These are phyloP conservation scores for Phytophthora rubi DNA, from an alignment of 352 stramenopile genomes.

Conservation along the genomic window DNA sequence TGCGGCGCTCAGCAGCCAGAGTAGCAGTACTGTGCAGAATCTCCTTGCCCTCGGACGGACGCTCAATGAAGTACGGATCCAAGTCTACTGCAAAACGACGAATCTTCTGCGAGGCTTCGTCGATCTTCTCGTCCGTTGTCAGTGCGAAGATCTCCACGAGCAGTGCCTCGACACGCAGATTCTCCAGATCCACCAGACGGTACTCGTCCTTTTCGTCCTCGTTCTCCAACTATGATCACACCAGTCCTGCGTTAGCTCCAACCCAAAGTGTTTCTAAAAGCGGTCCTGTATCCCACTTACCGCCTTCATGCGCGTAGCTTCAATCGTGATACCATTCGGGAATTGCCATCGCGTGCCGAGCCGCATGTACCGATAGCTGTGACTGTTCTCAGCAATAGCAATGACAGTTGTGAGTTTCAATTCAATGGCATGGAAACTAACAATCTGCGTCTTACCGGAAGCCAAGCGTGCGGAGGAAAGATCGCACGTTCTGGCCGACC, in stretches of 20 bases:
- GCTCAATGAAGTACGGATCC: constrained; percentile 87
- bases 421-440: neutral
- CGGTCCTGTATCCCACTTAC: constrained; percentile 39
- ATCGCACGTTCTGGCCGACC: constrained; percentile 80
- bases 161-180: constrained; percentile 82
- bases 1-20: constrained; percentile 77
- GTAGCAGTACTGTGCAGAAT: constrained; percentile 85
- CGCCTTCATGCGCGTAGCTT: constrained; percentile 87
- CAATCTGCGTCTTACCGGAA: constrained; percentile 58
- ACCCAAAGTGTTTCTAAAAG: neutral
- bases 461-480: constrained; percentile 75
- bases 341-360: constrained; percentile 85
- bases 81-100: constrained; percentile 81
- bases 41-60: constrained; percentile 84
- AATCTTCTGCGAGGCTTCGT: constrained; percentile 85
- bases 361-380: constrained; percentile 87
- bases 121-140: constrained; percentile 87
- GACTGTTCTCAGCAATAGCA: constrained; percentile 36
- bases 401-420: constrained; percentile 5
- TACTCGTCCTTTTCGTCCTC: constrained; percentile 87
- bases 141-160: constrained; percentile 87
- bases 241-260: neutral
- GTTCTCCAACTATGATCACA: constrained; percentile 61
- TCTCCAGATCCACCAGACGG: constrained; percentile 83
- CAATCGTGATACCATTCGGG: constrained; percentile 84